These are phyloP conservation scores for Areca catechu DNA, from an alignment of 176 grass and related monocot genomes.

Conservation along the genomic window DNA sequence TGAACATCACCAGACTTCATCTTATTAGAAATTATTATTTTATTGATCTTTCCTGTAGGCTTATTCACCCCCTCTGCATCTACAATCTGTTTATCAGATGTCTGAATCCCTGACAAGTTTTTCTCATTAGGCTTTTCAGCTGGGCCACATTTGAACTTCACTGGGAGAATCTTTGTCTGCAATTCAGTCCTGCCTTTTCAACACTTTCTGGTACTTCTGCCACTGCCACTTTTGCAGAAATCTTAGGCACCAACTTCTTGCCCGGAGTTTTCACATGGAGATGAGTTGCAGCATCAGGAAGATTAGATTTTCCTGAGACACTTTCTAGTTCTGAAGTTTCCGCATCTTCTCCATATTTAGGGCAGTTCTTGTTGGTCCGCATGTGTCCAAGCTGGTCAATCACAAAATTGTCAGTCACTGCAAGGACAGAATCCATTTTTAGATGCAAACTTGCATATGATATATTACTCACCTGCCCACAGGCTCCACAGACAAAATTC, in stretches of 20 bases:
- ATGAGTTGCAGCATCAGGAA: conserved; percentile 36
- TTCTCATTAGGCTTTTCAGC: conserved; percentile 68
- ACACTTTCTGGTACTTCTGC: conserved; percentile 43
- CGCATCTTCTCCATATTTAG: conserved; percentile 79
- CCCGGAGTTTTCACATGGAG: conserved; percentile 47
- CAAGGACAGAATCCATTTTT: conserved; percentile 6
- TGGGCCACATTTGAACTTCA: conserved; percentile 84
- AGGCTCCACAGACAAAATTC: conserved; percentile 82
- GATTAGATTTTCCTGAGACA: conserved; percentile 38
- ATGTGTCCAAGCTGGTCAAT: conserved; percentile 77
- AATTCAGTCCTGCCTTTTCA: conserved; percentile 29
- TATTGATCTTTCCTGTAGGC: conserved; percentile 63
- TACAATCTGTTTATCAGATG: conserved; percentile 47
- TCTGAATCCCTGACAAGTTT: conserved; percentile 40
- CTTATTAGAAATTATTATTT: conserved; percentile 87
- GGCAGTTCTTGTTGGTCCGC: conserved; percentile 93
- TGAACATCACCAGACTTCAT: conserved; percentile 47
- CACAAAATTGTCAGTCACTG: conserved; percentile 21
- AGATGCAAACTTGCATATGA: conserved; percentile 13
- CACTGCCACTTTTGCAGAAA: conserved; percentile 45
- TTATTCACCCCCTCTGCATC: conserved; percentile 37
- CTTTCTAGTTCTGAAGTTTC: conserved; percentile 59
- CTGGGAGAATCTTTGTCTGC: conserved; percentile 50
- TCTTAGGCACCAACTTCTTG: conserved; percentile 64
- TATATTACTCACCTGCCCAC: conserved; percentile 57